These are phyloP conservation scores for Sclerospora graminicola DNA, from an alignment of 352 stramenopile species.

Conservation along the genomic window DNA sequence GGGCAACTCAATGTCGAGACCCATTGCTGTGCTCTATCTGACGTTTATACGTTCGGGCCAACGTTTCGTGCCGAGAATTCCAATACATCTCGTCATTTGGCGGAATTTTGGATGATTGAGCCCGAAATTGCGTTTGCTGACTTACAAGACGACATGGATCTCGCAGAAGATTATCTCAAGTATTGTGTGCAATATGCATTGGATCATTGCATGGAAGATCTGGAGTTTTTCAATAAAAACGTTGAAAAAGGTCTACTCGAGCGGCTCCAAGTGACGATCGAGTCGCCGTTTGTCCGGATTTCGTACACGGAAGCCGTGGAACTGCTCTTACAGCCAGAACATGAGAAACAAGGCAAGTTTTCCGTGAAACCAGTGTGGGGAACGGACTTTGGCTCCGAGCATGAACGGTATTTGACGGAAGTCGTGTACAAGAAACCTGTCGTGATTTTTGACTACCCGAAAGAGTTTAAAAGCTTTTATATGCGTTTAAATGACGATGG, in stretches of 20 bases:
- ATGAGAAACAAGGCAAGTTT: conserved; percentile 84
- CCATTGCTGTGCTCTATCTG: conserved; percentile 80
- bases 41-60: conserved; percentile 97
- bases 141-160: conserved; percentile 88
- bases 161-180: conserved; percentile 95
- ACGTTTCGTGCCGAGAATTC: conserved; percentile 99
- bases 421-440: conserved; percentile 82
- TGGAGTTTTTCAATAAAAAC: conserved; percentile 92
- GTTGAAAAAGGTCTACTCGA: conserved; percentile 85
- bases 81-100: conserved; percentile 95
- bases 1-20: conserved; percentile 96
- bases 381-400: conserved; percentile 94
- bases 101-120: conserved; percentile 99
- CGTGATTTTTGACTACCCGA: conserved; percentile 99
- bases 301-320: conserved; percentile 93
- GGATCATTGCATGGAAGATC: conserved; percentile 86
- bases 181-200: conserved; percentile 91
- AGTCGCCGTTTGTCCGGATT: conserved; percentile 63
- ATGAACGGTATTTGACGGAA: conserved; percentile 95
- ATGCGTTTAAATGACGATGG: conserved; percentile 97
- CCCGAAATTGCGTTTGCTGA: conserved; percentile 87
- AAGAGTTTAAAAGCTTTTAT: conserved; percentile 99
- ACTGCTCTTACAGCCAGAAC: conserved; percentile 80
- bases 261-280: conserved; percentile 36
- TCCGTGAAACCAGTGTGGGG: conserved; percentile 87